These are phyloP conservation scores for Leishmania tarentolae DNA, from an alignment of 208 protist genomes.

Conservation along the genomic window DNA sequence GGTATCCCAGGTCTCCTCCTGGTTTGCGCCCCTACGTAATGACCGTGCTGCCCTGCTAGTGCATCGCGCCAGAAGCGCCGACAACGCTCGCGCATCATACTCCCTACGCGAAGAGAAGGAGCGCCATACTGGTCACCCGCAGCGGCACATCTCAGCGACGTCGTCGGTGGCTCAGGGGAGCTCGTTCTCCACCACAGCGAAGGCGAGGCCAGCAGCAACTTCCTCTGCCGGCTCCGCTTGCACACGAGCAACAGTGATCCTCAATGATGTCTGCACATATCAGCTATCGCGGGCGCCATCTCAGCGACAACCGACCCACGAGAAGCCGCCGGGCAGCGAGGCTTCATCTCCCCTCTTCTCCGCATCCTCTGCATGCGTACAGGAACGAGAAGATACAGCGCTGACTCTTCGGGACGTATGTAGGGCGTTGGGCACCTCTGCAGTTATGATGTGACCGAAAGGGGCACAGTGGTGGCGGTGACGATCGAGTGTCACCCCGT, in stretches of 20 bases:
- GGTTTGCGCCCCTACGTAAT: background rate
- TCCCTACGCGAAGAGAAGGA: background rate
- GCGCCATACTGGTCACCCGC: background rate
- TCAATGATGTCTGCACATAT: background rate
- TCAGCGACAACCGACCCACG: background rate
- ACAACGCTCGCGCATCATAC: background rate
- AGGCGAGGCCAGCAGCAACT: background rate
- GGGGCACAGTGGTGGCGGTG: background rate
- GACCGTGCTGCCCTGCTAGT: background rate
- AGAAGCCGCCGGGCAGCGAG: background rate
- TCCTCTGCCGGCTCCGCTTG: background rate
- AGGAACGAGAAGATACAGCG: background rate
- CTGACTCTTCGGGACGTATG: constrained; percentile 21
- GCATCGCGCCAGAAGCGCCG: background rate
- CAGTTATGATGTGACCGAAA: background rate
- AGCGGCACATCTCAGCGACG: background rate
- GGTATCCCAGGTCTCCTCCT: background rate
- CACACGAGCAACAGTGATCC: background rate
- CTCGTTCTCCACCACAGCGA: background rate
- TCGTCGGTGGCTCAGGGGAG: background rate
- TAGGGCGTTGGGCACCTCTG: background rate
- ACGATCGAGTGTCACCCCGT: background rate
- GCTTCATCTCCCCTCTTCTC: background rate
- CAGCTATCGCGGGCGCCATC: background rate
- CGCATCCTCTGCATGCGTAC: background rate